Base-by-base conservation (phyloP, 2,329 filamentous ascomycete species). In the Beauveria varroae region DNA sequence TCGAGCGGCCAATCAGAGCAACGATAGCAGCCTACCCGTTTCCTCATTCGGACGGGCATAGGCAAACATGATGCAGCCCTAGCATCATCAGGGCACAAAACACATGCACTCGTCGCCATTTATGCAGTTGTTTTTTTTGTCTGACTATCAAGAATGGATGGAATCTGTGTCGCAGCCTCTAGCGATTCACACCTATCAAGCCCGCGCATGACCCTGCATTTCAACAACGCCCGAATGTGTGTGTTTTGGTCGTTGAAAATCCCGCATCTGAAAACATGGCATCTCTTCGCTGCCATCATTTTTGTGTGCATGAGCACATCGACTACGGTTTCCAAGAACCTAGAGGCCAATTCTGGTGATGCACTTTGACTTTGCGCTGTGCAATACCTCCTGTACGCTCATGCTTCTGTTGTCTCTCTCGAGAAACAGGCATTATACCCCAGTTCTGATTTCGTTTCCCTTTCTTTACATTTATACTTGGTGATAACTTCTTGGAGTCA, bases 341-440 rank as follows among this genome's bases (percentile, higher is more conserved):
- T 14, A 37, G 12, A 41, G 4, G 3, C 28, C 14, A 9, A 18
- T 40, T n/a, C 22, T 28, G 57, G 30, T 28, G 26, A 16, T 40
- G 20, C 22, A 3, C 34, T 37, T 37, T 14, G 12, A 14, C 34
- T 37, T 37, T 30, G n/a, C 7, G 22, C 34, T 16, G 34, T 28
- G 41, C 43, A 37, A 26, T 24, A 10, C n/a, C 40, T 41, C n/a
- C 50, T n/a, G 16, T 22, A n/a, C 43, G 49, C 46, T 44, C 44
- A 22, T 56, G 14, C 22, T 51, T 55, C 43, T 37, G 43, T 61
- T 56, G 49, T 61, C 59, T 56, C 40, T 62, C 40, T 62, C 55
- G 26, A 59, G 18, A 62, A 62, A 54, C 50, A 62, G 57, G 61
- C 61, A 62, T 56, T 62, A 62, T 61, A 61, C 59, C 59, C 61